Evolutionary conservation across 2,329 filamentous ascomycete species (phyloP), one percentile per base, ranked within the genome.

Genomic region (Elsinoe fawcettii): DNA sequence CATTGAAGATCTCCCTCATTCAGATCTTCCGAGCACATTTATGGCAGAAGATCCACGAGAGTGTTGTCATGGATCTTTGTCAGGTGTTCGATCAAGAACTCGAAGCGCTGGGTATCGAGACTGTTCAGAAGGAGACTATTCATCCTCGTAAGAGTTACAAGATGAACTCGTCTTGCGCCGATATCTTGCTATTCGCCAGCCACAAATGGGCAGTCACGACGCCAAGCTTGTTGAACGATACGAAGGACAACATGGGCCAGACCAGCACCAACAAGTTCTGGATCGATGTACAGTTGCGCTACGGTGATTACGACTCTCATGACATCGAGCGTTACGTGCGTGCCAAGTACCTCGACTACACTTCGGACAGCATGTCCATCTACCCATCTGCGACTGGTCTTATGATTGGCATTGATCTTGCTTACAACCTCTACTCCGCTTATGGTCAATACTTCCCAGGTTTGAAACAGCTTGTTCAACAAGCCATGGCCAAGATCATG

Each of bases 21-120:
- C 93, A 99, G 70, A 99, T 99, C 66, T 99, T 99, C 88, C 86
- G 93, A 70, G 93, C 95, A 55, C 93, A 99, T 82, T 85, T 99
- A 78, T 99, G 93, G 93, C 93, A 99, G 72, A 99, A 99, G 79
- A 97, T 99, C 47, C 95, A 99, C 73, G 93, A 99, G 73, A 95
- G 88, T 0, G 91, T 97, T 0, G 92, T 96, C 32, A 99, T 99
- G 93, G 93, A 99, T 78, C 74, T 99, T 67, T 97, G 93, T 65
- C 95, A 99, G 70, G 93, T 99, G 12, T 96, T 99, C 65, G 93
- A 99, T 64, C 92, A 97, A 68, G 93, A 99, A 70, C 77, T 99
- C 43, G 93, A 99, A 71, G 90, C 93, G 30, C 78, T 99, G 3
- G 91, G 91, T 34, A 96, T 99, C 59, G 93, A 99, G 73, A 95